Base-by-base conservation (phyloP, 306 rosid genomes). In the Dalbergia cultrata region DNA sequence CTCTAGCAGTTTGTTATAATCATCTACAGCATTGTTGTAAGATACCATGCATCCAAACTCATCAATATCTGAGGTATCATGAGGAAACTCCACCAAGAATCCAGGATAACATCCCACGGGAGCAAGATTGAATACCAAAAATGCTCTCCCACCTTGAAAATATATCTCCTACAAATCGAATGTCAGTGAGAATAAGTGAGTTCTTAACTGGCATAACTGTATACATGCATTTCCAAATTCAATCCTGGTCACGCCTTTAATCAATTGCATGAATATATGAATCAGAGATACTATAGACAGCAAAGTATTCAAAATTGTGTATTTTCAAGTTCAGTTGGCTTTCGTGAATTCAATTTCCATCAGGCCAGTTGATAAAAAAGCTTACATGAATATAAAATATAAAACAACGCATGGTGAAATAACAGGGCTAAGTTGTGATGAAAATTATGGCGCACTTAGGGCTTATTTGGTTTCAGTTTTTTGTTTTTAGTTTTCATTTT, bases 61-160 rank as follows among this genome's bases (percentile, higher is more conserved):
- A 79, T 95, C 98, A n/a, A 88, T 19, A 34, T 93, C 98, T 7
- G 89, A 85, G 57, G 5, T 79, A 14, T 53, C 66, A 69, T 87
- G 92, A 50, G 93, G 87, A 85, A 91, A 87, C 68, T 86, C 75
- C 65, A 71, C 96, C 85, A 91, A 68, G 5, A 72, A 17, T 61
- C 91, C 79, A 43, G 97, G 97, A 56, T 90, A 95, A 49, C 99
- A 95, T 60, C 99, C 98, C 45, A 93, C 87, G 0, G 99, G 98
- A 31, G 88, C 99, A 59, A 93, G 87, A 76, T 93, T 95, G 41
- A 89, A 83, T 54, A 91, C 92, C 76, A 89, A 11, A 91, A 91
- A 90, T 45, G 90, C 76, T 3, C 90, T 74, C 61, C 98, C 98
- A 0, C 98, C 99, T 44, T 89, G 66, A 34, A 26, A 86, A 81